Conservation (phyloP, 1,139 yeast species). For the Pichia kudriavzevii region DNA sequence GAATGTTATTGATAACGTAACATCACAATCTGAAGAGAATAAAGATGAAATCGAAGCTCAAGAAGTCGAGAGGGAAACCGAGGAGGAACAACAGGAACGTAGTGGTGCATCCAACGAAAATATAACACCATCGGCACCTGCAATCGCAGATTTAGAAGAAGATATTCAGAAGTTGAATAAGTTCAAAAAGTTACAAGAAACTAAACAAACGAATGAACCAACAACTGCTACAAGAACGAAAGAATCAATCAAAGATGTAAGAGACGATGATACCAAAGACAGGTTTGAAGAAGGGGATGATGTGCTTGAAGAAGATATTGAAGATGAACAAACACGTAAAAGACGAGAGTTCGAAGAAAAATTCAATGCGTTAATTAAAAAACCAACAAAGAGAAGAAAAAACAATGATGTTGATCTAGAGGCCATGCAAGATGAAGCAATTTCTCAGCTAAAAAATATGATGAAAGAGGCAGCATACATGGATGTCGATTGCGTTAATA, state of each 20-base stretch:
- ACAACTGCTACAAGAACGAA: constrained; percentile 2
- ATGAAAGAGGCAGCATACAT: constrained; percentile 92
- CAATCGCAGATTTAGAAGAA: constrained; percentile 27
- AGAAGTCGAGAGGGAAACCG: constrained; percentile 9
- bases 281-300: constrained; percentile 16
- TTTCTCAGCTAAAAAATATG: constrained; percentile 71
- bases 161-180: constrained; percentile 33
- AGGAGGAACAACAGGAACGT: too few species aligned
- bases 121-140: too few species aligned
- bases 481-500: constrained; percentile 79
- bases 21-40: constrained; percentile 2
- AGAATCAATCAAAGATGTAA: constrained; percentile 8
- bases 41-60: constrained; percentile 3
- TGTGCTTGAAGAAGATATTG: constrained; percentile 21
- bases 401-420: constrained; percentile 90
- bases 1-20: too few species aligned
- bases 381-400: constrained; percentile 46
- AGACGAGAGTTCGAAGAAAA: constrained; percentile 76
- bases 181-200: constrained; percentile 26
- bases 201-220: constrained; percentile 5
- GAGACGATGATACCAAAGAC: constrained; percentile 10
- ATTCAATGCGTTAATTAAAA: constrained; percentile 64
- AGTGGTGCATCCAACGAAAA: too few species aligned
- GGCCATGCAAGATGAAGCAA: constrained; percentile 88
- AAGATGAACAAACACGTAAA: constrained; percentile 46